Conservation (phyloP, 2,329 filamentous ascomycete species). For the Aspergillus latus region DNA sequence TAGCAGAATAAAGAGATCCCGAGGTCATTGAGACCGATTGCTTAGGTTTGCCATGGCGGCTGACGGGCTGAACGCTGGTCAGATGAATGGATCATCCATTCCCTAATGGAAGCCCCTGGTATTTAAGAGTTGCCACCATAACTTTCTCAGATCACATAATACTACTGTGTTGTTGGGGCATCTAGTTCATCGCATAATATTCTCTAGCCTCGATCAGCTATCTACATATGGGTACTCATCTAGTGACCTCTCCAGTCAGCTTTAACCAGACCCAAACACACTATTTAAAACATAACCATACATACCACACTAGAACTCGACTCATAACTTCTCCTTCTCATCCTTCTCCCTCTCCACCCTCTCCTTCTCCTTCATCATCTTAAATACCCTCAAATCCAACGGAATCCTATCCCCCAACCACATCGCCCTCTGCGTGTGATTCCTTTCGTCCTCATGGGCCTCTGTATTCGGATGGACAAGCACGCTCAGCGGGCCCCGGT, state of each 20-base stretch:
- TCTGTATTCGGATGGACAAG: constrained; percentile 79
- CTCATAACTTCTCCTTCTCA: not conserved
- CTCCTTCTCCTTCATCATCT: constrained; percentile 25
- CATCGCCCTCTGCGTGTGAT: constrained; percentile 47
- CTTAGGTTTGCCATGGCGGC: not conserved
- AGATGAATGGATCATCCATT: constrained; percentile 7
- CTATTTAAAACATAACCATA: too few species aligned
- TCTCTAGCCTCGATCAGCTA: too few species aligned
- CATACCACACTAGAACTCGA: too few species aligned
- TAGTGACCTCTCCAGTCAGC: too few species aligned
- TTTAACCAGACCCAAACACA: too few species aligned
- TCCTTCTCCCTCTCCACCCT: constrained; percentile 13
- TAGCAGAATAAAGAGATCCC: too few species aligned
- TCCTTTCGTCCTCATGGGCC: constrained; percentile 51
- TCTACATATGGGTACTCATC: too few species aligned
- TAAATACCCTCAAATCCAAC: constrained; percentile 43
- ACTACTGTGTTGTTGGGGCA: too few species aligned
- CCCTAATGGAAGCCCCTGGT: not conserved
- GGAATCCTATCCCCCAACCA: constrained; percentile 49
- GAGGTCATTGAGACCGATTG: constrained; percentile 9
- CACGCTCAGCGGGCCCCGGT: constrained; percentile 75
- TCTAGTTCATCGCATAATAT: too few species aligned
- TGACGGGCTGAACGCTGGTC: not conserved
- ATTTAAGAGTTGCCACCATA: too few species aligned
- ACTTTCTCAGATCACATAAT: too few species aligned